Conservation (phyloP, 2,329 filamentous ascomycete species). For the Colletotrichum coccodes region DNA sequence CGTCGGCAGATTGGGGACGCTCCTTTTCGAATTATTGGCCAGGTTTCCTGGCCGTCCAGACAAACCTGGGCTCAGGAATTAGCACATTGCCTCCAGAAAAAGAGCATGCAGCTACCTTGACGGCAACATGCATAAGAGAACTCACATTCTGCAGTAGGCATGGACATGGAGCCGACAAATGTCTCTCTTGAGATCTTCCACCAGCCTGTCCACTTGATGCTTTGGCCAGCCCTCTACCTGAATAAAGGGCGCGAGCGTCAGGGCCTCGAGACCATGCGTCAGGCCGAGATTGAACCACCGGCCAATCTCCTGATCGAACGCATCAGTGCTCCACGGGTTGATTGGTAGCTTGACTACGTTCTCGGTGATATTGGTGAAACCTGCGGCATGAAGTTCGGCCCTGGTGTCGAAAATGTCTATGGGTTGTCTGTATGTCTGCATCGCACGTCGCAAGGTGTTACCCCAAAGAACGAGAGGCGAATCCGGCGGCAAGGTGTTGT, state of each 20-base stretch:
- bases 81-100: background rate
- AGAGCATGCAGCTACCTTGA: background rate
- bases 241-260: conserved; percentile 79
- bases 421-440: conserved; percentile 71
- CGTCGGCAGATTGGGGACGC: conserved; percentile 7
- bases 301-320: conserved; percentile 74
- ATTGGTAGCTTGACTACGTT: conserved; percentile 75
- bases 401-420: conserved; percentile 65
- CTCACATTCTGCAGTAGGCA: conserved; percentile 82
- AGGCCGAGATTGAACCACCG: conserved; percentile 87
- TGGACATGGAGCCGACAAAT: conserved; percentile 75
- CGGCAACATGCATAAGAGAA: conserved; percentile 37
- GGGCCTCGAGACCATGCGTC: conserved; percentile 76
- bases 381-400: conserved; percentile 71
- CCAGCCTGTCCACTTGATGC: conserved; percentile 71
- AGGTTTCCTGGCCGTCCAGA: conserved; percentile 36
- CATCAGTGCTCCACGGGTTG: conserved; percentile 77
- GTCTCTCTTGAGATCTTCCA: conserved; percentile 72
- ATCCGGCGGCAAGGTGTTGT: conserved; percentile 66
- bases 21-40: conserved; percentile 23
- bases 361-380: conserved; percentile 84
- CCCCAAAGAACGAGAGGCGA: conserved; percentile 77
- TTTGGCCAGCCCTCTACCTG: conserved; percentile 68
- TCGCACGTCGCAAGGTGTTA: conserved; percentile 73
- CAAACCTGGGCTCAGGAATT: conserved; percentile 25